A percentile compares a stretch with the other conserved stretches of the same genome.
These are phyloP conservation scores for Daldinia concentrica DNA, from an alignment of 495 filamentous ascomycete genomes.

Conservation along the genomic window DNA sequence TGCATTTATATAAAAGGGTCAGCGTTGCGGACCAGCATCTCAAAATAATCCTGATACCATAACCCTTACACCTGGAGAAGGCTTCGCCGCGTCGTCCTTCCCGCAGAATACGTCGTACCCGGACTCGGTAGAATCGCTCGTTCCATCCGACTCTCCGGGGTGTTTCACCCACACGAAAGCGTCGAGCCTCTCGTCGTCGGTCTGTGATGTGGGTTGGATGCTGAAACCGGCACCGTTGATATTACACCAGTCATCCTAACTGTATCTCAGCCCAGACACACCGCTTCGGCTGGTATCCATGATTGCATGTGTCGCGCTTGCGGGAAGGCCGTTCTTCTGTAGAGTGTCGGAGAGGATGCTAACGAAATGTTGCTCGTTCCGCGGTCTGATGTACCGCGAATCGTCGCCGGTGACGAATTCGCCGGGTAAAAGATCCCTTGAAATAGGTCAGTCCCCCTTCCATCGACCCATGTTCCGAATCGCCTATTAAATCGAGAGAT, in stretches of 20 bases:
- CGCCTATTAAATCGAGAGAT: too few species aligned
- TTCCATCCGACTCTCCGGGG: slow-evolving; percentile 72
- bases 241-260: slow-evolving; percentile 77
- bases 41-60: slow-evolving; percentile 74
- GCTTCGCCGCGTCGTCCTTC: slow-evolving; percentile 51
- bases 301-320: slow-evolving; percentile 59
- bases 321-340: slow-evolving; percentile 56
- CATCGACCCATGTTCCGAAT: too few species aligned
- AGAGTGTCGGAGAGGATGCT: slow-evolving; percentile 65
- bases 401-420: slow-evolving; percentile 61
- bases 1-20: not conserved
- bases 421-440: slow-evolving; percentile 52
- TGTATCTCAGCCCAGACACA: slow-evolving; percentile 64
- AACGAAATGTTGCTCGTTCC: slow-evolving; percentile 70
- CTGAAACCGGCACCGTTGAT: slow-evolving; percentile 69
- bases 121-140: slow-evolving; percentile 57
- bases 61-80: slow-evolving; percentile 68
- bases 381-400: slow-evolving; percentile 24
- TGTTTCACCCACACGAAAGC: slow-evolving; percentile 76
- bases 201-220: slow-evolving; percentile 60
- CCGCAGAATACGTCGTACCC: slow-evolving; percentile 69
- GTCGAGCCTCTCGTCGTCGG: slow-evolving; percentile 63
- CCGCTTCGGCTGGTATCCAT: slow-evolving; percentile 62
- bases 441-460: not conserved
- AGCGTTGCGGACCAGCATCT: slow-evolving; percentile 50